Evolutionary conservation across 805 yeast genomes (phyloP), one percentile per base, ranked within the genome.

Genomic region (Komagataella kurtzmanii): DNA sequence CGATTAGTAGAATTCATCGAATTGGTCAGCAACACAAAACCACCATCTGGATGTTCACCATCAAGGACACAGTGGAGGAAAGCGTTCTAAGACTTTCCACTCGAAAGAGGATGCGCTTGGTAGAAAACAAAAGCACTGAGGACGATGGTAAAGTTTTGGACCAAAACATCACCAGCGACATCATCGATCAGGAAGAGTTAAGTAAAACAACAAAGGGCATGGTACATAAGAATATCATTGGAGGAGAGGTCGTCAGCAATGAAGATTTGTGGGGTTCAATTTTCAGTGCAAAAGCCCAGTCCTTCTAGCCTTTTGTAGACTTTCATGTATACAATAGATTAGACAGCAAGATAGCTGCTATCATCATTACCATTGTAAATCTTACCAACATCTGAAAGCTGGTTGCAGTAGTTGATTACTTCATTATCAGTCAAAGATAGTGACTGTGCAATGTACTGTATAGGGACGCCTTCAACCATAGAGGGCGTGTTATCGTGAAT

Each of bases 41-140:
- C 0, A 84, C 82, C 1, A 95, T 91, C 1, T 93, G 98, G 97
- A 83, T 85, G 78, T 89, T 91, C 68, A 81, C 85, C 21, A 84
- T 90, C 52, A 79, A 77, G 52, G 81, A 83, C 45, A 81, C 96
- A 0, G 95, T 93, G 14, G 99, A 93, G 64, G 96, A 91, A 61
- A 83, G 88, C 47, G 86, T 93, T 48, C 77, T 88, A 40, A 66
- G 78, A n/a, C 63, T 85, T 51, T 76, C 88, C 0, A 80, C 89
- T 0, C 73, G 77, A 54, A 80, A 78, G 57, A 68, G 93, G 49
- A 57, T 82, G 12, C 70, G 70, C 53, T 71, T 70, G 56, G 59
- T 67, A 49, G 62, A 63, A 61, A 7, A 52, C 62, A 56, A 47
- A 57, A 59, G 47, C 54, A 54, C 24, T 58, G 61, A 43, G n/a